Conservation (phyloP, 2,329 filamentous ascomycete species). For the Fusarium nematophilum region DNA sequence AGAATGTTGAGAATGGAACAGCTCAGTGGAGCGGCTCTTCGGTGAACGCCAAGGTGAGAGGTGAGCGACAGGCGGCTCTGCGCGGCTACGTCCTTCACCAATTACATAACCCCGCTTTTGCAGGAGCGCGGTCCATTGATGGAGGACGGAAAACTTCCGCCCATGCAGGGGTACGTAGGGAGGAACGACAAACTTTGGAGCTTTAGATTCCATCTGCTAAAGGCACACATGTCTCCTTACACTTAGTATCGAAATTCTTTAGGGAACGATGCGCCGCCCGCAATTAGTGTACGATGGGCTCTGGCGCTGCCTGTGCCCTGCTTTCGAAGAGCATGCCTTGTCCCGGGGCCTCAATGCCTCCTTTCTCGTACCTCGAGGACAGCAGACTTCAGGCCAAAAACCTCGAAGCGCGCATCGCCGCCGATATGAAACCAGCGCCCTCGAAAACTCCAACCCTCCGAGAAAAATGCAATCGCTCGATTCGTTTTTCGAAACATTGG, state of each 20-base stretch:
- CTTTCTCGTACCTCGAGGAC: conserved; percentile 8
- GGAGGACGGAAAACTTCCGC: conserved; percentile 29
- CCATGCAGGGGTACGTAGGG: no score
- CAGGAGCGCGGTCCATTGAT: conserved; percentile 1
- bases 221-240: neutral
- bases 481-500: conserved; percentile 9
- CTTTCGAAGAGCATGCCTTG: conserved; percentile 56
- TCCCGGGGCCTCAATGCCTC: conserved; percentile 46
- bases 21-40: conserved; percentile 44
- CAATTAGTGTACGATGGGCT: conserved; percentile 65
- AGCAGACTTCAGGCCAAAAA: conserved; percentile 10
- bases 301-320: conserved; percentile 73
- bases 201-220: neutral
- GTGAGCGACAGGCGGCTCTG: conserved; percentile 9
- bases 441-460: neutral
- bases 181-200: conserved; percentile 7
- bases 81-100: conserved; percentile 28
- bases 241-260: conserved; percentile 4
- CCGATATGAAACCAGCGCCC: conserved; percentile 29
- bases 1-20: conserved; percentile 40
- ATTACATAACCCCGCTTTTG: conserved; percentile 43
- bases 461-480: neutral
- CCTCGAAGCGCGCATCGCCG: conserved; percentile 22
- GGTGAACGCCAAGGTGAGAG: conserved; percentile 40
- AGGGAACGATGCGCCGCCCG: conserved; percentile 44